Evolutionary conservation across 1,284 basidiomycete species (phyloP).

Genomic region (Waitea zeae): DNA sequence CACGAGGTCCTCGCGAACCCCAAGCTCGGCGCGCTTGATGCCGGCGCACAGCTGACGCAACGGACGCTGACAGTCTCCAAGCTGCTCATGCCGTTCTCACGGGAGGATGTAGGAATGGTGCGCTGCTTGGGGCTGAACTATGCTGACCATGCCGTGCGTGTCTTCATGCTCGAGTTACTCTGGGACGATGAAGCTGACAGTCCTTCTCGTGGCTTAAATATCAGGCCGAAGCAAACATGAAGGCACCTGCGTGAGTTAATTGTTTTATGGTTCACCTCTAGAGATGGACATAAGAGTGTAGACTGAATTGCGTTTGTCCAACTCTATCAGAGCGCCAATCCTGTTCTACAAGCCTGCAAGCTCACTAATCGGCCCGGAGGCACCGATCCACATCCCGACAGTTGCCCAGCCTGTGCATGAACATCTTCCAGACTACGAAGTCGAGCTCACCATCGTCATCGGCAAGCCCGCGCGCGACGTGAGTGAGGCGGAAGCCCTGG

Average conservation of each 20-base stretch:
- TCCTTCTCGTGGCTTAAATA: slow-evolving; percentile 1
- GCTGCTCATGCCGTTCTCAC: slow-evolving; percentile 52
- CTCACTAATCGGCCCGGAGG: slow-evolving; percentile 54
- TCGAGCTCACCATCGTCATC: slow-evolving; percentile 76
- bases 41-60: slow-evolving; percentile 40
- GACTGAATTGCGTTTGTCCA: no score
- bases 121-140: slow-evolving; percentile 74
- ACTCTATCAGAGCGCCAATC: slow-evolving; percentile 48
- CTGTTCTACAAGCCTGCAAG: slow-evolving; percentile 71
- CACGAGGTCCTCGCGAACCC: slow-evolving; percentile 52
- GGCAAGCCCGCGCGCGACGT: slow-evolving; percentile 70
- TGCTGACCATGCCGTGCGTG: slow-evolving; percentile 58
- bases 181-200: no score
- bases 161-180: slow-evolving; percentile 6
- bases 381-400: slow-evolving; percentile 48
- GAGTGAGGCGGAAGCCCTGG: slow-evolving; percentile 53
- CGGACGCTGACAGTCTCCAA: slow-evolving; percentile 49
- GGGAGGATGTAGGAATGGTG: slow-evolving; percentile 47
- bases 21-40: no score
- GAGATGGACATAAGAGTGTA: no score
- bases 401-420: slow-evolving; percentile 53
- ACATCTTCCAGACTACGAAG: slow-evolving; percentile 75
- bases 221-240: slow-evolving; percentile 48
- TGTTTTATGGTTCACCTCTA: no score
- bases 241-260: slow-evolving; percentile 51